phyloP scores from a whole-genome alignment of 371 early-diverging fungal species.

The Syncephalastrum contaminatum region DNA sequence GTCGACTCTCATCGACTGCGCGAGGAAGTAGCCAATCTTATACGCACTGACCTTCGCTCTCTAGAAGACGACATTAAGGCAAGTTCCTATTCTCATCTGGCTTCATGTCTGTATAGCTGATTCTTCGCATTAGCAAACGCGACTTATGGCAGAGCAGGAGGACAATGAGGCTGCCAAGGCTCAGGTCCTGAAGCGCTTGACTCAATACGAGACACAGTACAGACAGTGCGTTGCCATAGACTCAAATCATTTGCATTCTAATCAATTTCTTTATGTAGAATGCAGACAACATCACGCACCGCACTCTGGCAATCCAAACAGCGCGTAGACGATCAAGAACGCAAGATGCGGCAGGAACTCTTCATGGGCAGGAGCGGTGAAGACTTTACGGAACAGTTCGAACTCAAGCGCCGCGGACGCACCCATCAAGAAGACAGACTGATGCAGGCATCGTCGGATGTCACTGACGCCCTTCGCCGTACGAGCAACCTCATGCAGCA shows the following conservation, averaged over 20 bases:
- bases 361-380: conserved; percentile 41
- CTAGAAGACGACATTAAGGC: conserved; percentile 36
- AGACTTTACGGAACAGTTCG: conserved; percentile 42
- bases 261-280: neutral
- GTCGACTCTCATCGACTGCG: conserved; percentile 33
- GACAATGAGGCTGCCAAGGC: conserved; percentile 50
- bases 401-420: conserved; percentile 30
- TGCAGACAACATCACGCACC: conserved; percentile 58
- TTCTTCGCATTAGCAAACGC: conserved; percentile 40
- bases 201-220: conserved; percentile 58
- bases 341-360: conserved; percentile 56
- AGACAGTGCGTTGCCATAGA: conserved; percentile 45
- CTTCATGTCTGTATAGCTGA: neutral
- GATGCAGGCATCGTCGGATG: conserved; percentile 53
- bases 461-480: conserved; percentile 65
- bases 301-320: conserved; percentile 59
- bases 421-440: conserved; percentile 42
- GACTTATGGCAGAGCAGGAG: conserved; percentile 60
- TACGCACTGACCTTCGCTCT: conserved; percentile 22
- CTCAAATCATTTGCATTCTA: neutral
- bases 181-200: conserved; percentile 43
- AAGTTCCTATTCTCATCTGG: neutral
- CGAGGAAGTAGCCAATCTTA: conserved; percentile 30
- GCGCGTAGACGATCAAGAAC: conserved; percentile 53
- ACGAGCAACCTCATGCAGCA: conserved; percentile 72